Evolutionary conservation across 495 filamentous ascomycete species (phyloP).

Genomic region (Neurospora tetraspora): DNA sequence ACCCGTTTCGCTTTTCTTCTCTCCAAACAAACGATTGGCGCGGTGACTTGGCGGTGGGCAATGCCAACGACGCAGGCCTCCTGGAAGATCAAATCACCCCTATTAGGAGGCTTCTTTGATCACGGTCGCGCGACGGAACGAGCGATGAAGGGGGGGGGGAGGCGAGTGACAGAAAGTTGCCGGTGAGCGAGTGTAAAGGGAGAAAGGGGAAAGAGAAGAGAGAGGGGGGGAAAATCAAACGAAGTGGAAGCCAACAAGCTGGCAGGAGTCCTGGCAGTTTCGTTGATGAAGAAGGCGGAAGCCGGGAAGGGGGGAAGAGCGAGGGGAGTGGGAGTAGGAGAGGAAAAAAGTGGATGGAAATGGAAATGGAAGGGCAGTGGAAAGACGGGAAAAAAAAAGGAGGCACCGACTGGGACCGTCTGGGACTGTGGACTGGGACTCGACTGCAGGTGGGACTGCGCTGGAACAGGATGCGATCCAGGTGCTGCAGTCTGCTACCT

Average conservation of each 20-base stretch:
- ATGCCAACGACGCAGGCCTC: not conserved
- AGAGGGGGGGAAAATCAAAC: slow-evolving; percentile 19
- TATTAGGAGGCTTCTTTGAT: slow-evolving; percentile 4
- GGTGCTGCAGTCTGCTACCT: not conserved
- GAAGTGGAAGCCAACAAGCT: not conserved
- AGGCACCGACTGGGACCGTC: not conserved
- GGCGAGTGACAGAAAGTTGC: slow-evolving; percentile 15
- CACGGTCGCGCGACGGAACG: slow-evolving; percentile 12
- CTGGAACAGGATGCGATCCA: not conserved
- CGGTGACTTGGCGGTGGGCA: not conserved
- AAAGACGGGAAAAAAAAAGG: not conserved
- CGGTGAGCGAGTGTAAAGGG: slow-evolving; percentile 15
- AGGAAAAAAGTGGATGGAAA: not conserved
- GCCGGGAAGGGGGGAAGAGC: not conserved
- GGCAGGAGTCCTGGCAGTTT: not conserved
- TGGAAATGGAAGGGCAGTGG: not conserved
- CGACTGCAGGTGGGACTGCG: not conserved
- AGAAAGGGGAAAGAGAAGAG: slow-evolving; percentile 10
- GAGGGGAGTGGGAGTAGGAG: not conserved
- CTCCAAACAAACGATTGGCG: not conserved
- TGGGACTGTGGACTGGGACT: not conserved
- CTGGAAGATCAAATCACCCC: not conserved
- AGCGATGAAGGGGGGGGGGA: slow-evolving; percentile 13
- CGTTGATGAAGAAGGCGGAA: not conserved
- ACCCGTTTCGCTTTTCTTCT: not conserved